A percentile compares a stretch with the other conserved stretches of the same genome.
These are phyloP conservation scores for Fraxinus floribunda DNA, from an alignment of 305 asterid genomes.

Conservation along the genomic window DNA sequence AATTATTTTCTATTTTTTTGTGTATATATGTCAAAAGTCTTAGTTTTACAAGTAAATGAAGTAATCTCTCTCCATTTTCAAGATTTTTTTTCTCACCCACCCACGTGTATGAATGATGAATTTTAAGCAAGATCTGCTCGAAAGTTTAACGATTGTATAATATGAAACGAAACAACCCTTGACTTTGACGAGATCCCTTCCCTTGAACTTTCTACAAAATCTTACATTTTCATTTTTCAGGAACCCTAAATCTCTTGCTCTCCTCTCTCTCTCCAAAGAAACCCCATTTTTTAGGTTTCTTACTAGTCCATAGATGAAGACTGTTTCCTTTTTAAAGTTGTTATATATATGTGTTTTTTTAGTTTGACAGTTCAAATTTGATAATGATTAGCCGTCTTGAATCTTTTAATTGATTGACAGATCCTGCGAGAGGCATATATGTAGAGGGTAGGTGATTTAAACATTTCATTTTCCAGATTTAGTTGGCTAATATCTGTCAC, in stretches of 20 bases:
- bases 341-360: background rate
- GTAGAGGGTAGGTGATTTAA: conserved; percentile 33
- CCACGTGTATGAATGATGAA: conserved; percentile 50
- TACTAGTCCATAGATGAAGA: background rate
- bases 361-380: conserved; percentile 1
- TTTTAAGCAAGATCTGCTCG: conserved; percentile 56
- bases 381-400: conserved; percentile 10
- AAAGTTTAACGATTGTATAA: background rate
- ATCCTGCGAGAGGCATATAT: conserved; percentile 29
- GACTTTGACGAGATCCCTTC: conserved; percentile 75
- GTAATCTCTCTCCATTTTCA: conserved; percentile 22
- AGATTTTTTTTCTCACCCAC: conserved; percentile 22
- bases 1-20: background rate
- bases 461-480: conserved; percentile 45
- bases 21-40: conserved; percentile 38
- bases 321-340: background rate
- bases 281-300: background rate
- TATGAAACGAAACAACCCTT: conserved; percentile 15
- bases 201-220: conserved; percentile 22
- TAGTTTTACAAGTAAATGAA: conserved; percentile 47
- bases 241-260: conserved; percentile 26
- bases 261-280: background rate
- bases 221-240: conserved; percentile 32
- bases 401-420: conserved; percentile 27
- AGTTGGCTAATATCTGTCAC: conserved; percentile 16